Evolutionary conservation across 768 basidiomycete species (phyloP), one percentile per base, ranked within the genome.

Genomic region (Hygrocybe coccinea): DNA sequence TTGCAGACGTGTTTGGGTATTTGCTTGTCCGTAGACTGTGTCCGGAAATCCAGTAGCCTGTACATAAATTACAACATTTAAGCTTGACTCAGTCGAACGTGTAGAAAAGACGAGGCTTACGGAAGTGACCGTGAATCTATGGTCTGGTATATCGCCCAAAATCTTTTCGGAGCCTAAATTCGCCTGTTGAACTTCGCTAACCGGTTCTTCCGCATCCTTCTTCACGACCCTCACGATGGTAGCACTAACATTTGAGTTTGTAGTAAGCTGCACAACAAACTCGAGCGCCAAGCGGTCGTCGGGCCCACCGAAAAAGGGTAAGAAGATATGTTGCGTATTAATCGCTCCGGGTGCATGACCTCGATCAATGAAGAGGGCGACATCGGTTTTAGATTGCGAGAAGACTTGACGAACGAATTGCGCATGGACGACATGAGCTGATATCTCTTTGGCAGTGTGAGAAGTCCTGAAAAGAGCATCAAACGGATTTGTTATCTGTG

Each of bases 271-370:
- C 12, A 87, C 80, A 21, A 90, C 87, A 61, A 97, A 84, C 29
- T 88, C 83, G 35, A 98, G 72, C 0, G 92, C 91, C 15, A 93
- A 76, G 2, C 95, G 79, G 66, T 97, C 95, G 67, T 98, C 95
- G 0, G 92, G 88, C 0, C 95, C 95, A 21, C 95, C 95, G 67
- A 92, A 89, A 80, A 97, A 97, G 0, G 92, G 89, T 11, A 97
- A 64, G 71, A 92, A 89, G 12, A 97, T 61, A 64, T 91, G 89
- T 63, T 84, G 79, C 8, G 63, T 68, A 38, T 71, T 71, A 45
- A 68, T 67, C 41, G 59, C 59, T 57, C 69, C 62, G 50, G 71
- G 62, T 51, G 74, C 71, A 15, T 57, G 56, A 36, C 77, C 78
- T 45, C 81, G 78, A 63, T 97, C 92, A 46, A 97, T 79, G 64